phyloP scores from a whole-genome alignment of 257 asterid genomes.

The Striga asiatica region DNA sequence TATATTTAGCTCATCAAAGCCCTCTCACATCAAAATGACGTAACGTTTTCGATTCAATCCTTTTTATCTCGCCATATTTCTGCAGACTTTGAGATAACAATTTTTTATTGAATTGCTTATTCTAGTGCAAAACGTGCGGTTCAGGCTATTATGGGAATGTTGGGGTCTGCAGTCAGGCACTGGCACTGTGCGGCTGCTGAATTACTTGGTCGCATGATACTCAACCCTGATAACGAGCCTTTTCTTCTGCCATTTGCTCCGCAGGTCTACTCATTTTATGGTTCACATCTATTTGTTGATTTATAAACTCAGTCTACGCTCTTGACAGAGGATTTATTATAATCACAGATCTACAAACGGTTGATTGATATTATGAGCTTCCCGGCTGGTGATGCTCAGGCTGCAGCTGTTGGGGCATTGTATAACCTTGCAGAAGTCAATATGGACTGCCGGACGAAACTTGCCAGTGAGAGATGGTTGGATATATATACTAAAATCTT shows the following conservation, averaged over 20 bases:
- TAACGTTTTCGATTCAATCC: slow-evolving; percentile 19
- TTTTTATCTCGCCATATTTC: slow-evolving; percentile 4
- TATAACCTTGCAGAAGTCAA: slow-evolving; percentile 86
- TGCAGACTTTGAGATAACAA: slow-evolving; percentile 8
- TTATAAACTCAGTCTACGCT: background rate
- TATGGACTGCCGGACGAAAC: slow-evolving; percentile 87
- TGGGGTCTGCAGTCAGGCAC: slow-evolving; percentile 75
- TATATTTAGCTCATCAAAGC: slow-evolving; percentile 80
- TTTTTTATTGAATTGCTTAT: slow-evolving; percentile 4
- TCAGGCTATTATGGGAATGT: slow-evolving; percentile 79
- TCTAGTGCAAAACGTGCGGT: slow-evolving; percentile 74
- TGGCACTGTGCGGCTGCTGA: slow-evolving; percentile 99
- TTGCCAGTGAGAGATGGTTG: slow-evolving; percentile 88
- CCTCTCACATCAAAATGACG: slow-evolving; percentile 84
- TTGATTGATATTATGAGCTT: slow-evolving; percentile 82
- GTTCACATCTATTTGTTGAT: background rate
- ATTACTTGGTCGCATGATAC: slow-evolving; percentile 78
- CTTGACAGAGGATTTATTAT: background rate
- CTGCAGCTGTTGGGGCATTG: slow-evolving; percentile 90
- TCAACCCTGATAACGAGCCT: slow-evolving; percentile 92
- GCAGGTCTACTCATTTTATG: slow-evolving; percentile 36
- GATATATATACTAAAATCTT: slow-evolving; percentile 8
- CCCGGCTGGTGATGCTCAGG: slow-evolving; percentile 86
- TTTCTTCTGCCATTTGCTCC: slow-evolving; percentile 75
- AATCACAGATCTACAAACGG: slow-evolving; percentile 63